These are phyloP conservation scores for Penicillium capsulatum DNA, from an alignment of 2,329 filamentous ascomycete species.

Conservation along the genomic window DNA sequence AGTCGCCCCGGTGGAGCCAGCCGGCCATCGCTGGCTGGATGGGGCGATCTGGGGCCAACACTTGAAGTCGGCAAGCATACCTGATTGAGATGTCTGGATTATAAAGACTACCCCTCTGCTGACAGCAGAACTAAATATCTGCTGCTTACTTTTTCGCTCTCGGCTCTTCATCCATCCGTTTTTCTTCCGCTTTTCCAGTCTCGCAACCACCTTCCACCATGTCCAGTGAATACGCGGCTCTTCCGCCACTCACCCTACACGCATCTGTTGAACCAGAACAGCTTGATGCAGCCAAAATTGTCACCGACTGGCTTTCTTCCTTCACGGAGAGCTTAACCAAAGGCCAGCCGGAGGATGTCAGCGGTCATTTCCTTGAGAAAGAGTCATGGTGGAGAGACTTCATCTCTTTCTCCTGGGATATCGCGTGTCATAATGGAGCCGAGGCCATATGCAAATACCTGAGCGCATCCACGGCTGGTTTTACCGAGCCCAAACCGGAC, in stretches of 20 bases:
- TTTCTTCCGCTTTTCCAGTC: too few species aligned
- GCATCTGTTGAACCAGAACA: constrained; percentile 2
- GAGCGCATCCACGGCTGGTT: constrained; percentile 1
- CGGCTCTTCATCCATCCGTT: too few species aligned
- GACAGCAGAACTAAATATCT: too few species aligned
- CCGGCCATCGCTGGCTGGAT: too few species aligned
- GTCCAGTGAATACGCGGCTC: constrained; percentile 4
- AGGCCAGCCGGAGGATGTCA: background rate
- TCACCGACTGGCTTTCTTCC: constrained; percentile 3
- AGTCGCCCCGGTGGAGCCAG: too few species aligned
- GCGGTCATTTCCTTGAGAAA: constrained; percentile 2
- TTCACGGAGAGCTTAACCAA: constrained; percentile 1
- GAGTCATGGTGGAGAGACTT: constrained; percentile 9
- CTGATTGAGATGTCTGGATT: too few species aligned
- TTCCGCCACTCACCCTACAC: constrained; percentile 6
- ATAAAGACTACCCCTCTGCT: too few species aligned
- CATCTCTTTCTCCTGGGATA: constrained; percentile 7
- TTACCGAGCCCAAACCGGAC: constrained; percentile 1
- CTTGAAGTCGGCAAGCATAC: too few species aligned
- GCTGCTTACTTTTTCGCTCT: too few species aligned
- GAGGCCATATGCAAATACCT: constrained; percentile 5
- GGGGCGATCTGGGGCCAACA: too few species aligned
- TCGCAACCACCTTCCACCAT: background rate
- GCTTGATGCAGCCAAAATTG: constrained; percentile 2
- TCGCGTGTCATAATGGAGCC: constrained; percentile 6